Evolutionary conservation across 2,329 filamentous ascomycete genomes (phyloP), one percentile per base, ranked within the genome.

Genomic region (Simplicillium sp.): DNA sequence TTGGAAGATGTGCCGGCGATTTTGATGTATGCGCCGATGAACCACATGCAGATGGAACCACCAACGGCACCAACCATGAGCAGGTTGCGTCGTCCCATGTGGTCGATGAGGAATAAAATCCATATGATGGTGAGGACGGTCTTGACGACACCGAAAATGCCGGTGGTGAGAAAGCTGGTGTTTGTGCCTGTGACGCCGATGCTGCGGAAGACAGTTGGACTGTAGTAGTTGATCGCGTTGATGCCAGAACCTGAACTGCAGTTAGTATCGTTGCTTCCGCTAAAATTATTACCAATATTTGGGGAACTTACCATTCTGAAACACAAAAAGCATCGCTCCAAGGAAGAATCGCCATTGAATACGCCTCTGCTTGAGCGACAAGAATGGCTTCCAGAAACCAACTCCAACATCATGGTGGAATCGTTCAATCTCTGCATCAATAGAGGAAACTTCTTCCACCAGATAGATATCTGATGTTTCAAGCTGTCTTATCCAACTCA

Each of bases 151-250:
- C 84, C 84, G 50, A 85, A 88, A 46, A 88, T 77, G 17, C 84
- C 84, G 0, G 84, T 88, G 0, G 82, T 84, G 25, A 72, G 56
- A 46, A 72, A 65, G 31, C 60, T 54, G 0, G 61, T 64, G 50
- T 62, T 65, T 37, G 62, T 67, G 11, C 68, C 68, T 2, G 57
- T 61, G 38, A 71, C 60, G 4, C 68, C 68, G 38, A 72, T 61
- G 35, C 60, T 64, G 46, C 64, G 71, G 67, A 59, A 59, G 38
- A 59, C 56, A 13, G 56, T 59, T n/a, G 57, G 57, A 1, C 67
- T 71, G 59, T 82, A 86, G 62, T 87, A 87, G 65, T 87, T 87
- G 64, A 85, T 81, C 15, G 83, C 82, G 50, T 87, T 87, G 64
- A 87, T 87, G 3, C 84, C 84, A 7, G 57, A 59, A 34, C 55